phyloP scores from a whole-genome alignment of 208 protist species.

The Acanthamoeba castellanii region DNA sequence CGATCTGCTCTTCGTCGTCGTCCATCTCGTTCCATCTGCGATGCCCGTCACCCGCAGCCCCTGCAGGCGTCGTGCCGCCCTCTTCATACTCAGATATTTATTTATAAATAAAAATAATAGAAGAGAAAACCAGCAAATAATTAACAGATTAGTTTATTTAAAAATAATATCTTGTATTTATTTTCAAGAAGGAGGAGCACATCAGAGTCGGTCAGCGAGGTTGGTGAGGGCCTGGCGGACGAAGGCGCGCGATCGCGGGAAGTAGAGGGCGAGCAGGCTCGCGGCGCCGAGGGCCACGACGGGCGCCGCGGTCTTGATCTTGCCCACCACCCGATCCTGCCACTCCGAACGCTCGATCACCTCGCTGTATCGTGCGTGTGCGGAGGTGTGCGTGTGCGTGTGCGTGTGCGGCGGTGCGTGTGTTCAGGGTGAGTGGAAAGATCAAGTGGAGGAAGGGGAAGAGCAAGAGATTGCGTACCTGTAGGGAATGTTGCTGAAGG shows the following conservation, averaged over 20 bases:
- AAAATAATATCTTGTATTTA: too few relatives aligned
- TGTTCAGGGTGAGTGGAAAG: neutral
- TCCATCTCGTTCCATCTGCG: too few relatives aligned
- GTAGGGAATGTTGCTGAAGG: slow-evolving; percentile 69
- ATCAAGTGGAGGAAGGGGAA: neutral
- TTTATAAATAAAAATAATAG: too few relatives aligned
- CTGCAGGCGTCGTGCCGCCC: too few relatives aligned
- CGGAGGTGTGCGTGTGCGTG: neutral
- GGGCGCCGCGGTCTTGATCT: neutral
- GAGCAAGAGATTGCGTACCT: neutral
- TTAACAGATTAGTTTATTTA: too few relatives aligned
- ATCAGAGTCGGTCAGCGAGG: neutral
- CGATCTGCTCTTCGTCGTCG: too few relatives aligned
- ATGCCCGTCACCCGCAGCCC: too few relatives aligned
- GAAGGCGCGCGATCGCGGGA: slow-evolving; percentile 39
- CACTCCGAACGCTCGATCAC: slow-evolving; percentile 44
- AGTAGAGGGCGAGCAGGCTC: slow-evolving; percentile 39
- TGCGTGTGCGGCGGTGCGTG: neutral
- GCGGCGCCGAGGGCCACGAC: neutral
- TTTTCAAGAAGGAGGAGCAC: too few relatives aligned
- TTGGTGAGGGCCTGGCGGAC: slow-evolving; percentile 21
- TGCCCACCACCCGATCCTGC: slow-evolving; percentile 2
- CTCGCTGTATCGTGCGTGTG: neutral
- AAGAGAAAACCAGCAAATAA: too few relatives aligned
- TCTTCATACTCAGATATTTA: too few relatives aligned